Percentiles rank a stretch among this genome's conserved stretches.
Evolutionary conservation across 805 yeast genomes (phyloP).

Genomic region (Wickerhamiella siamensis): DNA sequence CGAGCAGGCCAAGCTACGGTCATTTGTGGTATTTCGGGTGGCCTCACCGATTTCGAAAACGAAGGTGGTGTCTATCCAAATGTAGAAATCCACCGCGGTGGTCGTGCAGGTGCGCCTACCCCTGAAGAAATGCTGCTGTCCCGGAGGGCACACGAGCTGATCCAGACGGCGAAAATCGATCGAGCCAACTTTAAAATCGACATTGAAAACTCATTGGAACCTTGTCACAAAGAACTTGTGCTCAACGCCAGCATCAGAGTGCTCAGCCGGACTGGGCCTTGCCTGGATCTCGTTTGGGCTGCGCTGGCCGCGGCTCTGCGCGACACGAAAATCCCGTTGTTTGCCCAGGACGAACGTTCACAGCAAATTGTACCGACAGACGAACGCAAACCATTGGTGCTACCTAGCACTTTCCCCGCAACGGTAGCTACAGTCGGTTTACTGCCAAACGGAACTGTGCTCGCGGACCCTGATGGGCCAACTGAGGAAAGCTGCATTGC

Average conservation of each 20-base stretch:
- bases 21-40: slow-evolving; percentile 53
- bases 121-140: slow-evolving; percentile 70
- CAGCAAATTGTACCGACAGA: slow-evolving; percentile 28
- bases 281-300: slow-evolving; percentile 62
- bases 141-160: slow-evolving; percentile 46
- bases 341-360: slow-evolving; percentile 45
- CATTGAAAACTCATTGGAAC: slow-evolving; percentile 19
- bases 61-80: slow-evolving; percentile 48
- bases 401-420: slow-evolving; percentile 28
- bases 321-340: slow-evolving; percentile 47
- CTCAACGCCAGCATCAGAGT: slow-evolving; percentile 63
- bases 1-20: slow-evolving; percentile 61
- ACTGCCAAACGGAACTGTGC: slow-evolving; percentile 28
- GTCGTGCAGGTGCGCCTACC: slow-evolving; percentile 58
- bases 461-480: slow-evolving; percentile 73
- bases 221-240: slow-evolving; percentile 35
- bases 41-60: slow-evolving; percentile 39
- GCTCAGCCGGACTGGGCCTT: slow-evolving; percentile 68
- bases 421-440: slow-evolving; percentile 44
- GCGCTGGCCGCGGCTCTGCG: slow-evolving; percentile 50
- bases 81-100: slow-evolving; percentile 63
- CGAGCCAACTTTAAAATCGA: slow-evolving; percentile 21
- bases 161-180: slow-evolving; percentile 43
- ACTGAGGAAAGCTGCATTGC: slow-evolving; percentile 55
- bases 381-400: slow-evolving; percentile 25